Evolutionary conservation across 345 rosid species (phyloP), one percentile per base, ranked within the genome.

Genomic region (Punica granatum): DNA sequence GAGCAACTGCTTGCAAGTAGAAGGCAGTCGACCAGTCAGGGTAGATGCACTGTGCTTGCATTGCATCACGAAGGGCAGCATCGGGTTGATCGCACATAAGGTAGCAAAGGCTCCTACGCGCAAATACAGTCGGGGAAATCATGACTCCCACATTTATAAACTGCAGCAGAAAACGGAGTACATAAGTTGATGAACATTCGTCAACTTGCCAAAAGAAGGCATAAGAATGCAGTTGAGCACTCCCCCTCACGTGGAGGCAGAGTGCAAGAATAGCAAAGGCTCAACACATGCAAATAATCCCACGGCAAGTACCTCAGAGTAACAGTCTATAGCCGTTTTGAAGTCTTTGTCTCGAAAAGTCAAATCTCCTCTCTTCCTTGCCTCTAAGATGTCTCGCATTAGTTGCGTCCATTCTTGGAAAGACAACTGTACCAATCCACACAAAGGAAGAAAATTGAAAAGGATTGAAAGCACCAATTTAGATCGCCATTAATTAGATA

Each of bases 391-490:
- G 73, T 90, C 97, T 77, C 89, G 85, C 72, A 90, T 93, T 72
- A 84, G 90, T 68, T 93, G 90, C 30, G 94, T 76, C 98, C 97
- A 92, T 80, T 93, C 97, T 82, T 93, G 97, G 73, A 93, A 93
- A 44, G 97, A 93, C 67, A 90, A 79, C 92, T 86, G 74, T 23
- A 74, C 32, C 75, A 61, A 61, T 34, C 41, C 66, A 32, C 67
- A 48, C 59, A 30, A 35, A 23, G 72, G 32, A 74, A 30, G 25
- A 5, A 30, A 60, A 9, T 5, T 21, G 3, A 0, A 34, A 62
- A 33, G 28, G 15, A 18, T 34, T 21, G 14, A 61, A 18, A 33
- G 16, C 33, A 7, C 2, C 28, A 12, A 13, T 16, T 35, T 62
- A n/a, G 28, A 10, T 33, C 8, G 13, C 28, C 43, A 35, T 25